Evolutionary conservation across 2,329 filamentous ascomycete genomes (phyloP).

Genomic region (Alternaria triticimaculans): DNA sequence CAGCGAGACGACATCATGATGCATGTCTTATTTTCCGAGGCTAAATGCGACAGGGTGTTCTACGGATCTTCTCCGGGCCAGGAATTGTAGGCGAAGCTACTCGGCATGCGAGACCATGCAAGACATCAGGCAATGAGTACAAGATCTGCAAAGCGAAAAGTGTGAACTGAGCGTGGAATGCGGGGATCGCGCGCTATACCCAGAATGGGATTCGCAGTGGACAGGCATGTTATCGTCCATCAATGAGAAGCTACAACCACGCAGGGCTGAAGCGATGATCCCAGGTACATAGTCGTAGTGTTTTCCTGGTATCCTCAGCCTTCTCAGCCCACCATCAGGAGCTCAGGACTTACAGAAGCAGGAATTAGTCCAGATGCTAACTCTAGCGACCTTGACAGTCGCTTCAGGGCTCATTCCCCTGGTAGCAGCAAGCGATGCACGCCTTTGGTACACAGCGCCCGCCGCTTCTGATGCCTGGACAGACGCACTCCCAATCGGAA

Average conservation of each 20-base stretch:
- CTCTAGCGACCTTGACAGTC: neutral
- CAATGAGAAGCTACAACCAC: neutral
- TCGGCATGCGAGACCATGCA: neutral
- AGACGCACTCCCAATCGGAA: slow-evolving; percentile 57
- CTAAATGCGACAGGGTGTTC: slow-evolving; percentile 11
- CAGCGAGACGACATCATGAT: neutral
- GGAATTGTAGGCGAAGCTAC: neutral
- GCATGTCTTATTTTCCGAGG: slow-evolving; percentile 1
- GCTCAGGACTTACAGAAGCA: neutral
- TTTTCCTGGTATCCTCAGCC: neutral
- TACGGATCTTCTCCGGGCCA: slow-evolving; percentile 6
- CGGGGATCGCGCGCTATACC: neutral
- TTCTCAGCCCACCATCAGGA: neutral
- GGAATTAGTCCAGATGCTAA: neutral
- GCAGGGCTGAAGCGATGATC: neutral
- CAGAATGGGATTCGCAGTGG: neutral
- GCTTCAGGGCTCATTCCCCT: neutral
- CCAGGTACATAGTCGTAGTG: neutral
- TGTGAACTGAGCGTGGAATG: neutral
- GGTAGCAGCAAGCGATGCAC: neutral
- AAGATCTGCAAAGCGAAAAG: neutral
- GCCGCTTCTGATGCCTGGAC: slow-evolving; percentile 36
- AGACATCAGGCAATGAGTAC: neutral
- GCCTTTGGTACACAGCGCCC: slow-evolving; percentile 9
- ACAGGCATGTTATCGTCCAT: slow-evolving; percentile 7